Evolutionary conservation across 2,329 filamentous ascomycete genomes (phyloP), one percentile per base, ranked within the genome.

Genomic region (Cladosporium sp.): DNA sequence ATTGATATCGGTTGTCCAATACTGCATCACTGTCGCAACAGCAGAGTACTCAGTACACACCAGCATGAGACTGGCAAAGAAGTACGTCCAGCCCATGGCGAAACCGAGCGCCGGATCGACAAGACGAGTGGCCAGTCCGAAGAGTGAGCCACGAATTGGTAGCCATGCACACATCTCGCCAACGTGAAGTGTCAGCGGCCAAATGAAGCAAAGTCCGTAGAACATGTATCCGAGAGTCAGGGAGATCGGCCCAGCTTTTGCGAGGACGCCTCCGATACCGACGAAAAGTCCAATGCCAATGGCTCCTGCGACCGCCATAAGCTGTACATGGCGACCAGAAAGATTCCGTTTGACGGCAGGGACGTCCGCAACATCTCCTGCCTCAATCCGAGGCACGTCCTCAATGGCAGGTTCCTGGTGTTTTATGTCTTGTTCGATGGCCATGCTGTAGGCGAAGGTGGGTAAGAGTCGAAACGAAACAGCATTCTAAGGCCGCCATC

Each of bases 141-240:
- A 88, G 68, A 91, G 91, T 0, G 88, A 87, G 36, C 86, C 89
- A 0, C 86, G 88, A 53, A 91, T 88, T 13, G 88, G 88, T 2
- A 89, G 75, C 62, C 87, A 89, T 0, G 86, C 87, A 13, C 89
- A 87, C 87, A 90, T 89, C 70, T 91, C 88, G 13, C 54, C 61
- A 15, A 77, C 51, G 20, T 54, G 51, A 69, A 1, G 69, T 71
- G 53, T 78, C 78, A 55, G 85, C 78, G 65, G 77, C 69, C 40
- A 69, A 68, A 60, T 73, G 15, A 62, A 62, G 28, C 58, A 62
- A 37, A 65, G 58, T 40, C 48, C 49, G 15, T 58, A 42, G 40
- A 58, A 60, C 28, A 61, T 58, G 40, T 74, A 66, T 13, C 75
- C 65, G 5, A 75, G 66, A 48, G 69, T 71, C 34, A 60, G 6